Evolutionary conservation across 1,284 basidiomycete species (phyloP).

Genomic region (Trichosporon ovoides): DNA sequence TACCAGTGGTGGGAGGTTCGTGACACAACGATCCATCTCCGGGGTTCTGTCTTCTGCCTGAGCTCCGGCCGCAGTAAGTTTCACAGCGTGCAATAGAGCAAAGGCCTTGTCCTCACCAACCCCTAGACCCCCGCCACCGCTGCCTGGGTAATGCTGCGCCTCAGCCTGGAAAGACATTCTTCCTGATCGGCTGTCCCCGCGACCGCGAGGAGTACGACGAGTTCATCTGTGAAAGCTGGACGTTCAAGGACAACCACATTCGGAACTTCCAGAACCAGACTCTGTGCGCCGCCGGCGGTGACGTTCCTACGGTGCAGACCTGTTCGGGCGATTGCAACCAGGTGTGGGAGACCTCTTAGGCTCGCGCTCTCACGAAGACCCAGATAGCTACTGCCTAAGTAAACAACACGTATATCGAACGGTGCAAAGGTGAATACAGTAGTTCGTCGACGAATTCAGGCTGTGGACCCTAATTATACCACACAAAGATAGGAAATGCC

Average conservation of each 20-base stretch:
- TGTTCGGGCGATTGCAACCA: neutral
- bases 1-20: constrained; percentile 1
- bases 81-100: neutral
- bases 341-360: neutral
- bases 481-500: neutral
- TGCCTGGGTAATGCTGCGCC: neutral
- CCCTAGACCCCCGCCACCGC: constrained; percentile 1
- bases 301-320: neutral
- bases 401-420: no score
- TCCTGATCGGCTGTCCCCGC: neutral
- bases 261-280: neutral
- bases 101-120: no score
- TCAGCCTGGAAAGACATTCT: neutral
- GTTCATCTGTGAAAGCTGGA: neutral
- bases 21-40: neutral
- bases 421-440: no score
- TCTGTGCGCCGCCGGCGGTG: neutral
- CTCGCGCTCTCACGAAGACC: no score
- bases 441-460: no score
- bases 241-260: neutral
- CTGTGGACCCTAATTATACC: no score
- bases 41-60: neutral
- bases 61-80: neutral
- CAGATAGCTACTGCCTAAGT: no score
- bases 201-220: neutral